A percentile compares a stretch with the other conserved stretches of the same genome.
phyloP scores from a whole-genome alignment of 1,284 basidiomycete genomes.

The Fomitopsis pinicola region DNA sequence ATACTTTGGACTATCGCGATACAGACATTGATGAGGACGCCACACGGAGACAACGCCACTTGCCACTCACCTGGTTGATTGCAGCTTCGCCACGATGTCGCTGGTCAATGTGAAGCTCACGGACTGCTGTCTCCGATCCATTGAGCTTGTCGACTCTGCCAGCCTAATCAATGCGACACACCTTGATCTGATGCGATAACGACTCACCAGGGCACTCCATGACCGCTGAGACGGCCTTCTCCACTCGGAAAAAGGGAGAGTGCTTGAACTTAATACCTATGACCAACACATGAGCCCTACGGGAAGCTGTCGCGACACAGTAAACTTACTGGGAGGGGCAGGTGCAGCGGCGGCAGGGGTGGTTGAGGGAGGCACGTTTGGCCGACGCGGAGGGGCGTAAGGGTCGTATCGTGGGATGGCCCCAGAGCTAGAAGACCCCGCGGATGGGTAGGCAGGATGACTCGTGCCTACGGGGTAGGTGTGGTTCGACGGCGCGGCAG shows the following conservation, averaged over 20 bases:
- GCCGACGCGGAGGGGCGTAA: slow-evolving; percentile 54
- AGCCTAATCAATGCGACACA: neutral
- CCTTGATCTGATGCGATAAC: neutral
- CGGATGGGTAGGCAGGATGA: slow-evolving; percentile 9
- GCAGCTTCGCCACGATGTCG: slow-evolving; percentile 63
- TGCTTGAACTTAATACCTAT: slow-evolving; percentile 72
- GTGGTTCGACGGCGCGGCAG: slow-evolving; percentile 9
- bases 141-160: slow-evolving; percentile 68
- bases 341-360: slow-evolving; percentile 24
- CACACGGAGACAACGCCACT: neutral
- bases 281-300: neutral
- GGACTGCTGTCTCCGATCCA: slow-evolving; percentile 65
- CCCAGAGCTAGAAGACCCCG: slow-evolving; percentile 7
- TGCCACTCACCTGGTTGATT: slow-evolving; percentile 41
- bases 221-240: slow-evolving; percentile 59
- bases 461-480: slow-evolving; percentile 12
- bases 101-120: slow-evolving; percentile 58
- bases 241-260: slow-evolving; percentile 73
- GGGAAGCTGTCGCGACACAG: slow-evolving; percentile 15
- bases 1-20: slow-evolving; percentile 51
- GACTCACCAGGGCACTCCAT: slow-evolving; percentile 68
- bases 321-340: slow-evolving; percentile 30
- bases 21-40: neutral
- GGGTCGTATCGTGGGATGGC: slow-evolving; percentile 52
- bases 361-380: slow-evolving; percentile 24